Percentiles rank a stretch among this genome's conserved stretches.
Evolutionary conservation across 495 filamentous ascomycete genomes (phyloP).

Genomic region (Trichoderma reesei): DNA sequence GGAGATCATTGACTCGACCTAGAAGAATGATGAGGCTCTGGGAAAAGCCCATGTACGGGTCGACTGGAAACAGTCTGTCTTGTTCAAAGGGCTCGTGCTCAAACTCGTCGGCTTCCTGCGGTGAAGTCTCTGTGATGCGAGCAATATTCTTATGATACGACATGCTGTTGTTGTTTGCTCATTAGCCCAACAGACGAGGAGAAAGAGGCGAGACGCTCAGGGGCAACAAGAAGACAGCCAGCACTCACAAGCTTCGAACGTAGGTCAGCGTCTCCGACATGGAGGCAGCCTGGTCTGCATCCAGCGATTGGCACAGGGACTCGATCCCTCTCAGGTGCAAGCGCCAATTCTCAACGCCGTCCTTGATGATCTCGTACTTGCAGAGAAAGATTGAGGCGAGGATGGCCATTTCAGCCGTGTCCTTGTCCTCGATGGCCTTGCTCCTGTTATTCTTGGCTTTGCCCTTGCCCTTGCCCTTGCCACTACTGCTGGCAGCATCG

Average conservation of each 20-base stretch:
- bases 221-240: background rate
- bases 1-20: background rate
- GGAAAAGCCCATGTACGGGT: background rate
- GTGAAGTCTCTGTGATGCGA: background rate
- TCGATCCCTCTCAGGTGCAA: background rate
- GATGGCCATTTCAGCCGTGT: background rate
- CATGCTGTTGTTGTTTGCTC: background rate
- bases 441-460: background rate
- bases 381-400: conserved; percentile 1
- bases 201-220: background rate
- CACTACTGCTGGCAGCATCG: background rate
- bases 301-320: background rate
- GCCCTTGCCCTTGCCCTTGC: background rate
- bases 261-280: background rate
- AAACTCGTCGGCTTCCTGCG: background rate
- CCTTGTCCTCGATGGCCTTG: background rate
- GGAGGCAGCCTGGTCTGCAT: background rate
- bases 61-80: background rate
- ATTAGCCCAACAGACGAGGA: background rate
- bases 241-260: background rate
- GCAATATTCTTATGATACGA: conserved; percentile 7
- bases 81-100: background rate
- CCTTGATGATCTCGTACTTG: conserved; percentile 5
- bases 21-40: conserved; percentile 4
- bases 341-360: background rate